These are phyloP conservation scores for Solanum neorickii DNA, from an alignment of 257 asterid genomes.

Conservation along the genomic window DNA sequence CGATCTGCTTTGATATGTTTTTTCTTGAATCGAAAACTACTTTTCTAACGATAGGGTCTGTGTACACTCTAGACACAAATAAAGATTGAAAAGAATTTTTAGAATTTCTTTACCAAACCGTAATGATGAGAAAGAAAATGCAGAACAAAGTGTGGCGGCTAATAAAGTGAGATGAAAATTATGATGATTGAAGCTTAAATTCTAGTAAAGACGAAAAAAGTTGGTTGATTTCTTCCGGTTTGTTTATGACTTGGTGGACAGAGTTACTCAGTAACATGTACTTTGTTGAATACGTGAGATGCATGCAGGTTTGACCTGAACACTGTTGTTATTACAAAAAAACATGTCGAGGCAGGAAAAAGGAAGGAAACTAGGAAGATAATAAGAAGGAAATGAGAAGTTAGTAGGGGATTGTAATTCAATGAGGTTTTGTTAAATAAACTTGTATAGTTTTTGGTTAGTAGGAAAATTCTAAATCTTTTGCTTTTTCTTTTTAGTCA, in stretches of 20 bases:
- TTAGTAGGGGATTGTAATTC: background rate
- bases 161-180: background rate
- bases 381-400: background rate
- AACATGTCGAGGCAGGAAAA: background rate
- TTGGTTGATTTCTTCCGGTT: background rate
- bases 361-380: background rate
- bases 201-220: background rate
- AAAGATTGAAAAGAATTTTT: background rate
- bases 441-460: background rate
- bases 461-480: background rate
- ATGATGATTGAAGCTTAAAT: background rate
- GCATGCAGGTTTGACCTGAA: background rate
- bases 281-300: background rate
- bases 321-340: background rate
- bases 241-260: background rate
- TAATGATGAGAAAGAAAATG: background rate
- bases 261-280: background rate
- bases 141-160: background rate
- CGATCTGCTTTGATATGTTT: background rate
- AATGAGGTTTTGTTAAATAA: background rate
- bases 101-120: background rate
- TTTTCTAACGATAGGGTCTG: background rate
- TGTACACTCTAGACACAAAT: background rate
- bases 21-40: too few relatives aligned
- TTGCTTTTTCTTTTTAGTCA: background rate